Evolutionary conservation across 108 stramenopile genomes (phyloP), one percentile per base, ranked within the genome.

Genomic region (Chaetoceros muelleri): DNA sequence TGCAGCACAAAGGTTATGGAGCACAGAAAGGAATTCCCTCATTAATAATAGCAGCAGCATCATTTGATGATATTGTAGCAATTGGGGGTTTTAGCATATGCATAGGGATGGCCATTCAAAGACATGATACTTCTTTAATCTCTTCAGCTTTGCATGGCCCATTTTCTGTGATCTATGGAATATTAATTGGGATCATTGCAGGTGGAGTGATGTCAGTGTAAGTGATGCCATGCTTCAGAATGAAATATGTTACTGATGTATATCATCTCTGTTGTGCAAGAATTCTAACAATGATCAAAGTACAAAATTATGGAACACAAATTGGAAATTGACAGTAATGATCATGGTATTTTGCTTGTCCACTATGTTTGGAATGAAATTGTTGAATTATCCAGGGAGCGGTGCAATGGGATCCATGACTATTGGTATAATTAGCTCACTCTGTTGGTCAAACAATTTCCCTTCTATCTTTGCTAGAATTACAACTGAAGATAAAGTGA

Each of bases 31-130:
- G 77, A 16, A 74, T 79, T 40, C 77, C 77, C 2, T 69, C 70
- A 22, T 48, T 79, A 21, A 52, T 79, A 16, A 50, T 79, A 25
- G 77, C 77, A 2, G 69, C 77, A 16, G 77, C 72, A 24, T 44
- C 48, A 18, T 53, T 79, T 8, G 77, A 79, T 53, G 77, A 79
- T 30, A 66, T 79, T 21, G 44, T 68, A 0, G 62, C 69, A 17
- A 71, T 79, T 2, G 49, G 61, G n/a, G 70, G 65, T 3, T 74
- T 79, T 34, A 70, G 66, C 17, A 55, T 79, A n/a, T 53, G 47
- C 28, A 62, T 79, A 16, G 48, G 57, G 2, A 44, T 79, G 7
- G 73, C 63, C 1, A 53, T 73, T 3, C 20, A 44, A n/a, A 44
- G 31, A 8, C 51, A 25, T 48, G 28, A 44, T 25, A 58, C 24